Evolutionary conservation across 371 early-diverging fungal genomes (phyloP).

Genomic region (Syncephalis plumigaleata): DNA sequence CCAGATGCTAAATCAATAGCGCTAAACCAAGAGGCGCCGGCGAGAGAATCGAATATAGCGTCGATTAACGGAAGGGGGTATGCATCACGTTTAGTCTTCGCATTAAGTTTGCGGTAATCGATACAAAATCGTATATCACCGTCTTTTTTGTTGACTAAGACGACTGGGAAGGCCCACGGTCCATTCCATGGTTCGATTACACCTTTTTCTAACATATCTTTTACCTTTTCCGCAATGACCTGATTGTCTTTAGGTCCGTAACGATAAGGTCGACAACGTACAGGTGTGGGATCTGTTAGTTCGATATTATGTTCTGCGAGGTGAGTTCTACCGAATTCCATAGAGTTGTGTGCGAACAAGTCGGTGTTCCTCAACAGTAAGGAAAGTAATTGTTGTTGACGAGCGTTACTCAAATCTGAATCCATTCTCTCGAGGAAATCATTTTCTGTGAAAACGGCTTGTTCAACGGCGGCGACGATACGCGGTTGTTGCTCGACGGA

Average conservation of each 20-base stretch:
- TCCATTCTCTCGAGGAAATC: no score
- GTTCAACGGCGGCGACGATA: no score
- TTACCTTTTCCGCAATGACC: neutral
- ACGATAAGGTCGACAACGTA: no score
- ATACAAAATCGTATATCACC: conserved; percentile 6
- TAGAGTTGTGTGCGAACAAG: no score
- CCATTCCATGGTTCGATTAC: neutral
- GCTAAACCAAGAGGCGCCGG: conserved; percentile 8
- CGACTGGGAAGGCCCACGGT: conserved; percentile 9
- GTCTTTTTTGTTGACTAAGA: conserved; percentile 8
- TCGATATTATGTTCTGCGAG: no score
- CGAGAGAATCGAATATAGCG: conserved; percentile 12
- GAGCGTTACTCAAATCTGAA: no score
- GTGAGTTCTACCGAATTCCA: no score
- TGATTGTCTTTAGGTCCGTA: neutral
- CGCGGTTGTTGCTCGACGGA: no score
- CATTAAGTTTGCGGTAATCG: conserved; percentile 13
- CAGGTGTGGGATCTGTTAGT: no score
- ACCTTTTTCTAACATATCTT: neutral
- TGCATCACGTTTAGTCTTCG: conserved; percentile 11
- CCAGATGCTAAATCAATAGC: conserved; percentile 17
- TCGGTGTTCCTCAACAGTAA: no score
- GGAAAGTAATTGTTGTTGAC: no score
- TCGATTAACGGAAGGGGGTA: conserved; percentile 20
- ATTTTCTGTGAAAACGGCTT: no score